These are phyloP conservation scores for Rubroshorea leprosula DNA, from an alignment of 345 rosid genomes.

Conservation along the genomic window DNA sequence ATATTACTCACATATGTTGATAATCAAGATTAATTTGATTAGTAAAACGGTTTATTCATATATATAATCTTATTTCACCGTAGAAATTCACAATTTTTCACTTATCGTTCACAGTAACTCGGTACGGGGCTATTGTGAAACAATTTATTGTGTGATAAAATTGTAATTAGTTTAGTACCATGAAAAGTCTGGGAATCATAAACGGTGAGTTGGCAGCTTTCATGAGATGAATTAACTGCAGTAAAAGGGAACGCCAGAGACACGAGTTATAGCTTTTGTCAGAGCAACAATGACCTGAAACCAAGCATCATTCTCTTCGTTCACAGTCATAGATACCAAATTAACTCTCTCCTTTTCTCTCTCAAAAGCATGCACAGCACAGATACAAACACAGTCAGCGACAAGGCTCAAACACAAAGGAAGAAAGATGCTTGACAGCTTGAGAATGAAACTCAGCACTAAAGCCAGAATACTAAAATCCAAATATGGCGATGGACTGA, in stretches of 20 bases:
- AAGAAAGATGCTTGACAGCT: conserved; percentile 2
- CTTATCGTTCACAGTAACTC: no score
- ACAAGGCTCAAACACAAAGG: conserved; percentile 2
- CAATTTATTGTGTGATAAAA: no score
- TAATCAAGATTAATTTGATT: no score
- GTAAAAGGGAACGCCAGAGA: background rate
- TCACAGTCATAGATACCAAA: background rate
- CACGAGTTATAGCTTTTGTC: background rate
- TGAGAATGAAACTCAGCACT: background rate
- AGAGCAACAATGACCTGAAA: background rate
- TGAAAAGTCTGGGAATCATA: background rate
- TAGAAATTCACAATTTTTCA: no score
- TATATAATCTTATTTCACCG: no score
- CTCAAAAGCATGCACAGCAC: background rate
- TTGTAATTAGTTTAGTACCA: no score
- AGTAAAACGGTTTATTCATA: no score
- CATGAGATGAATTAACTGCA: no score
- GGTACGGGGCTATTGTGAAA: no score
- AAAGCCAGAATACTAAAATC: conserved; percentile 17
- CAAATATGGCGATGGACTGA: conserved; percentile 1
- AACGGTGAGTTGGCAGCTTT: background rate
- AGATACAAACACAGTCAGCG: conserved; percentile 8
- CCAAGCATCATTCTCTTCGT: background rate
- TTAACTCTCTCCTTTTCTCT: background rate
- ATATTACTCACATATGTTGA: no score